Evolutionary conservation across 495 filamentous ascomycete species (phyloP).

Genomic region (Penicillium ochrochloron): DNA sequence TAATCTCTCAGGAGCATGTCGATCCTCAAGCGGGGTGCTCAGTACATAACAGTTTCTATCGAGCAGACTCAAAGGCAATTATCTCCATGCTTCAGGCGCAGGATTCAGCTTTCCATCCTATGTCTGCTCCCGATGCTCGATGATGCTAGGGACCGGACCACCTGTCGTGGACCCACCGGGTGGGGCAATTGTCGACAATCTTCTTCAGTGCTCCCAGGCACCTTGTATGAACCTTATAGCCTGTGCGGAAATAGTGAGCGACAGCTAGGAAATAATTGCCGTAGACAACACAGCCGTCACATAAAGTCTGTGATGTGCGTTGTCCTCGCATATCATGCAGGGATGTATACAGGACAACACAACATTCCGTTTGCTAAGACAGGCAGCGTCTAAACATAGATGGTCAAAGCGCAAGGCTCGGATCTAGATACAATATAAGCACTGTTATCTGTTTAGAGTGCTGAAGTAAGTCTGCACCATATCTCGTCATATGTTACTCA

Average conservation of each 20-base stretch:
- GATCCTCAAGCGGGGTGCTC: neutral
- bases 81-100: neutral
- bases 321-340: neutral
- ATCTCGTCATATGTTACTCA: too few relatives aligned
- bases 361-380: neutral
- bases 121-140: neutral
- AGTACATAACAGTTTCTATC: neutral
- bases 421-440: neutral
- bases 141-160: constrained; percentile 4
- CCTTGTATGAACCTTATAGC: neutral
- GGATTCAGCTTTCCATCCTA: neutral
- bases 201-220: constrained; percentile 2
- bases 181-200: constrained; percentile 8
- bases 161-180: constrained; percentile 3
- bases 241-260: neutral
- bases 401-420: neutral
- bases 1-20: constrained; percentile 6
- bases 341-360: neutral
- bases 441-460: neutral
- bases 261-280: neutral
- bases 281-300: neutral
- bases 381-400: neutral
- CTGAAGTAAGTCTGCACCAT: neutral
- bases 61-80: neutral
- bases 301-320: neutral